Evolutionary conservation across 148 eudicot genomes (phyloP), one percentile per base, ranked within the genome.

Genomic region (Talinum fruticosum): DNA sequence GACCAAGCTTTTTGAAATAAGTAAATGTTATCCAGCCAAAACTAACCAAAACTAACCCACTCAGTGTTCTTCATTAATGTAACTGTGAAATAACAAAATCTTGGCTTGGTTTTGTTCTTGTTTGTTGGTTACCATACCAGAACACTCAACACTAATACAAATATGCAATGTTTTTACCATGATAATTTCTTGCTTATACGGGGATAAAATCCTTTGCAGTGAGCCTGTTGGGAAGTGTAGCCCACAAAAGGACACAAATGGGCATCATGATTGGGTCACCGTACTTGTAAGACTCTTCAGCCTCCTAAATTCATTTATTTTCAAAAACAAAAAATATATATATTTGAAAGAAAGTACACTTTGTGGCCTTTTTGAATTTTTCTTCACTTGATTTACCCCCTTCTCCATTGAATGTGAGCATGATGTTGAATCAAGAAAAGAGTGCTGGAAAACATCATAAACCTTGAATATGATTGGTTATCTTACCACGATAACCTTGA

Each of bases 211-310:
- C 51, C 47, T 79, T 85, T 81, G 38, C 89, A 95, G 99, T 84
- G 99, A 95, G 82, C 99, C 99, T 7, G 86, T 84, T 29, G 81
- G 71, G 29, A 89, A 84, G 81, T 95, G 99, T 85, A 89, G 97
- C 75, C 87, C 96, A 36, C 90, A 83, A 34, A 86, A 87, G 81
- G 86, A 88, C 61, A 74, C 64, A 28, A 68, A 74, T 24, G 81
- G 80, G 76, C 96, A 87, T 76, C 85, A 76, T 2, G 91, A 88
- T 66, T 95, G 98, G 99, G 76, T 87, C 37, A 90, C 94, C 65
- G 80, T 95, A 26, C 79, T 90, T 68, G 99, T 95, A 90, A 85
- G 92, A 66, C 10, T 29, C 75, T 59, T 51, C 69, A 47, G 51
- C 16, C 66, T 79, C 61, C 16, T 32, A 59, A 53, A 5, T 30